Percentiles rank a stretch among this genome's conserved stretches.
Evolutionary conservation across 352 stramenopile species (phyloP).

Genomic region (Phytophthora hibernalis): DNA sequence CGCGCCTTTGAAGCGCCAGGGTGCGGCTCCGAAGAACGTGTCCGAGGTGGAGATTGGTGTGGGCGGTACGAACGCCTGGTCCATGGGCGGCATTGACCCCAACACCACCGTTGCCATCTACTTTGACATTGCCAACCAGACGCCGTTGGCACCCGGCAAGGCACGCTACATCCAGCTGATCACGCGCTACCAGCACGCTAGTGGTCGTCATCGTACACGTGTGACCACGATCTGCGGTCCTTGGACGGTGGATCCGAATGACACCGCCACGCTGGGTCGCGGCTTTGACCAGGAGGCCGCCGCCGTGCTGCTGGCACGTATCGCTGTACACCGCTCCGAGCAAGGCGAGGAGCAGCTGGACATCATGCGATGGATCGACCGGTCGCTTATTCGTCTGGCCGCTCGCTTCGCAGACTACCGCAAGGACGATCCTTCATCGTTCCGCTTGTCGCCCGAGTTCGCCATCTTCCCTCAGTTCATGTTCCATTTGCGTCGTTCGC

Average conservation of each 20-base stretch:
- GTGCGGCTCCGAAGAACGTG: slow-evolving; percentile 91
- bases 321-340: slow-evolving; percentile 88
- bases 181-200: slow-evolving; percentile 99
- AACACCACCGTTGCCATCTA: slow-evolving; percentile 99
- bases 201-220: slow-evolving; percentile 94
- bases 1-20: slow-evolving; percentile 96
- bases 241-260: slow-evolving; percentile 94
- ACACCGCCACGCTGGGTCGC: slow-evolving; percentile 92
- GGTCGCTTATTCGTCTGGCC: slow-evolving; percentile 98
- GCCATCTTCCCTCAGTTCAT: slow-evolving; percentile 99
- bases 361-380: slow-evolving; percentile 94
- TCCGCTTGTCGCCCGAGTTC: slow-evolving; percentile 97
- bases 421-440: slow-evolving; percentile 97
- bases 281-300: slow-evolving; percentile 99
- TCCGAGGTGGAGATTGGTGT: slow-evolving; percentile 97
- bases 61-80: slow-evolving; percentile 93
- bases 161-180: slow-evolving; percentile 98
- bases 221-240: slow-evolving; percentile 97
- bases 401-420: slow-evolving; percentile 99
- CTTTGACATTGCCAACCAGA: slow-evolving; percentile 97
- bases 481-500: slow-evolving; percentile 98
- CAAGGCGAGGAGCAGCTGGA: slow-evolving; percentile 88
- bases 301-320: slow-evolving; percentile 95
- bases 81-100: slow-evolving; percentile 97
- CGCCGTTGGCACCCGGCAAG: slow-evolving; percentile 79